Conservation (phyloP, 495 filamentous ascomycete genomes). For the Daldinia concentrica region DNA sequence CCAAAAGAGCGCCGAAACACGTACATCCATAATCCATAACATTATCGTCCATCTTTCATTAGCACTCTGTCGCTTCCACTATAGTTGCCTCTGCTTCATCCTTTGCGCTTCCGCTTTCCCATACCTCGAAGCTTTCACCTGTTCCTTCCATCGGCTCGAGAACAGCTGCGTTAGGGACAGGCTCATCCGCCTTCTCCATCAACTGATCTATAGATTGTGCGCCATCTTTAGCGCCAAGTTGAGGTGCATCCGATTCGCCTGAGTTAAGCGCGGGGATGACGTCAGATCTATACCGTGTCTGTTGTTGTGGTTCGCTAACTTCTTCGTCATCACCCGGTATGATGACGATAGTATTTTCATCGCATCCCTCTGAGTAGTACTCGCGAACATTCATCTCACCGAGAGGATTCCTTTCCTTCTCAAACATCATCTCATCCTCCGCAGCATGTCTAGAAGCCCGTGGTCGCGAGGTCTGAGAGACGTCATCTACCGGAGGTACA, state of each 20-base stretch:
- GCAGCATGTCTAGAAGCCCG: slow-evolving; percentile 30
- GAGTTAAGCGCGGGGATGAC: slow-evolving; percentile 45
- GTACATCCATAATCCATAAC: background rate
- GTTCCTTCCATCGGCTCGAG: slow-evolving; percentile 62
- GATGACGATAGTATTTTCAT: slow-evolving; percentile 67
- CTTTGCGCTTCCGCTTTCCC: slow-evolving; percentile 70
- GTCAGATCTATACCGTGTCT: slow-evolving; percentile 38
- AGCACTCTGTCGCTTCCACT: slow-evolving; percentile 22
- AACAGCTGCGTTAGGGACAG: slow-evolving; percentile 53
- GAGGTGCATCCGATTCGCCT: slow-evolving; percentile 36
- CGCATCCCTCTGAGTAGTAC: slow-evolving; percentile 75
- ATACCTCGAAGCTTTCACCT: slow-evolving; percentile 67
- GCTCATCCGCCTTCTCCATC: slow-evolving; percentile 55
- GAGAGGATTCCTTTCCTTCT: slow-evolving; percentile 71
- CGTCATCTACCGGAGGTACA: slow-evolving; percentile 74
- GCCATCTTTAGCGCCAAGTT: slow-evolving; percentile 31
- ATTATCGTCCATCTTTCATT: background rate
- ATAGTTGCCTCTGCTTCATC: slow-evolving; percentile 52
- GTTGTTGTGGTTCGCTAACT: slow-evolving; percentile 3
- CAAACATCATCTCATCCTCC: slow-evolving; percentile 55
- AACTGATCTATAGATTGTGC: slow-evolving; percentile 54
- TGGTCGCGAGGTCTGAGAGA: slow-evolving; percentile 59
- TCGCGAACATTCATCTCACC: slow-evolving; percentile 75
- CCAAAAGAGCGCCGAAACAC: background rate
- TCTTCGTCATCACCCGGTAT: slow-evolving; percentile 67